Base-by-base conservation (phyloP, 1,139 yeast species). In the Yamadazyma dendronema region DNA sequence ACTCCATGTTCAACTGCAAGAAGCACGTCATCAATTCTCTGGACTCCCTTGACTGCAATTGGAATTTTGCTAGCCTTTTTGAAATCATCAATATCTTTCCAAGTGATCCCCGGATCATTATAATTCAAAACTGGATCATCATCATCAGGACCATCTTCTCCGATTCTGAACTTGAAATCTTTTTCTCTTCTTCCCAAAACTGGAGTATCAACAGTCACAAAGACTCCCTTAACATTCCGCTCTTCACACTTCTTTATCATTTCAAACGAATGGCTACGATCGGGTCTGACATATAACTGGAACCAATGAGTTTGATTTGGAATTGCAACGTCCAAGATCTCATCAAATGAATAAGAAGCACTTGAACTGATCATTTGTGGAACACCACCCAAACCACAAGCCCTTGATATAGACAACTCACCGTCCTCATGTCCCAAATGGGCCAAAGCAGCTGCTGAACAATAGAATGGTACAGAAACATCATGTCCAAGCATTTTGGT, bases 381-480 rank as follows among this genome's bases (percentile, higher is more conserved):
- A 12, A 74, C 59, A 28, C 61, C 68, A 37, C 70, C 67, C 30
- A 57, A 53, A 11, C 62, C 71, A 16, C 79, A 77, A 2, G 77
- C 81, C 34, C 61, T 50, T 3, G 81, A 73, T 35, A 78, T 61
- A 12, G 65, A 69, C 25, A 61, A 59, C 44, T 78, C 84, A 14
- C 81, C 84, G 27, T 75, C 80, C 0, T 72, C 72, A 42, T 77
- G 76, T 3, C 82, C 84, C 41, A 77, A 62, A 35, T 67, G 65
- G 10, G 79, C 83, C 34, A 72, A 57, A 3, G 82, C 82, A 3
- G 83, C 76, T 4, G 83, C 84, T 3, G 81, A 68, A 48, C 78
- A 65, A 50, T 78, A 78, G 48, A 78, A 74, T 1, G 84, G 84
- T 7, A 66, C 76, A 16, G 65, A 63, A 1, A 77, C 66, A 30